phyloP scores from a whole-genome alignment of 768 basidiomycete species.

The Suillus occidentalis region DNA sequence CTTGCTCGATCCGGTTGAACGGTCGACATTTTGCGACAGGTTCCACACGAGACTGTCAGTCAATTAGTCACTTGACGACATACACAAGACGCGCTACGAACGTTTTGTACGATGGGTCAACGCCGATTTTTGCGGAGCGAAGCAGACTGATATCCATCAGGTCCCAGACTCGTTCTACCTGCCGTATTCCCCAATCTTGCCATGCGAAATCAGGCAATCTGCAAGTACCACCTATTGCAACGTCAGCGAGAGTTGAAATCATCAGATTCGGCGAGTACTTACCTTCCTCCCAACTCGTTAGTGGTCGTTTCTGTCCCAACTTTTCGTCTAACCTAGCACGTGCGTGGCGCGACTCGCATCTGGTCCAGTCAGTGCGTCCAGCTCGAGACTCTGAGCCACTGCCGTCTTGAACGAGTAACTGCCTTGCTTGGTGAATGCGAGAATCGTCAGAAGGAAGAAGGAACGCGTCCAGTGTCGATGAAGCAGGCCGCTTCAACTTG shows the following conservation, averaged over 20 bases:
- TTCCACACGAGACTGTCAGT: constrained; percentile 83
- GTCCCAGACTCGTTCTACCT: constrained; percentile 95
- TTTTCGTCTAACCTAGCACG: constrained; percentile 81
- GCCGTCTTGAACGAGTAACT: constrained; percentile 75
- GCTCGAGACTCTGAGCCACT: constrained; percentile 63
- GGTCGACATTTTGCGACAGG: constrained; percentile 94
- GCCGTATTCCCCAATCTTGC: constrained; percentile 91
- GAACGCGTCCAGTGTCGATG: constrained; percentile 88
- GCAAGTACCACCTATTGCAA: constrained; percentile 66
- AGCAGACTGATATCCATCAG: constrained; percentile 89
- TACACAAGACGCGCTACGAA: constrained; percentile 37
- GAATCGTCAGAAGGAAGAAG: constrained; percentile 90
- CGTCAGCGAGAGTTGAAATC: background rate
- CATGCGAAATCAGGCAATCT: constrained; percentile 88
- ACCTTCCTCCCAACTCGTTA: constrained; percentile 95
- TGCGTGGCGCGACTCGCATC: constrained; percentile 91
- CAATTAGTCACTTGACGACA: constrained; percentile 5
- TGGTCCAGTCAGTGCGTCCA: constrained; percentile 85
- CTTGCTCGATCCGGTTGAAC: constrained; percentile 78
- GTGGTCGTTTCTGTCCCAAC: constrained; percentile 78
- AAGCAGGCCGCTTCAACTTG: constrained; percentile 79
- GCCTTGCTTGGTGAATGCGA: constrained; percentile 84
- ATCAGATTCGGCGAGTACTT: constrained; percentile 19
- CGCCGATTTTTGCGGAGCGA: constrained; percentile 74
- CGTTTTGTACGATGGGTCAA: constrained; percentile 90